Percentiles rank a stretch among this genome's conserved stretches.
Conservation (phyloP, 306 rosid species). For the Datisca glomerata region DNA sequence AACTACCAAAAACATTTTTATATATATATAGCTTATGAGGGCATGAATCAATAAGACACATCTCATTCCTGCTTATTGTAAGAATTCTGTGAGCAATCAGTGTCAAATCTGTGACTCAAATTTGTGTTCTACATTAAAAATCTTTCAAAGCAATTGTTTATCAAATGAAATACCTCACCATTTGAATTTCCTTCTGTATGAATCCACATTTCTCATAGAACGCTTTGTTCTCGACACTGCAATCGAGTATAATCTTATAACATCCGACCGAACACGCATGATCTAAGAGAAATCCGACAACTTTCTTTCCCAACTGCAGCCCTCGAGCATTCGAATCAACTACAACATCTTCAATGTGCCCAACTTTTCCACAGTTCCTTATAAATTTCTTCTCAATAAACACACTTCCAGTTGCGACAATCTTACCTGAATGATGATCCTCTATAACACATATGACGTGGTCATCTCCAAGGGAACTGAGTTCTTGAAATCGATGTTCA, state of each 20-base stretch:
- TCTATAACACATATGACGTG: constrained; percentile 56
- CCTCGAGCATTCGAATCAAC: constrained; percentile 61
- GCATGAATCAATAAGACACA: too few species aligned
- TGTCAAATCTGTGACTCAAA: too few species aligned
- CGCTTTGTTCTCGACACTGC: constrained; percentile 36
- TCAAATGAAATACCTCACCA: constrained; percentile 64
- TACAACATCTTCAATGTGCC: constrained; percentile 71
- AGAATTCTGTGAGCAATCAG: too few species aligned
- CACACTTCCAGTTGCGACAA: constrained; percentile 56
- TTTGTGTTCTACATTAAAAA: too few species aligned
- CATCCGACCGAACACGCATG: constrained; percentile 59
- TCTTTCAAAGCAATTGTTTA: too few species aligned
- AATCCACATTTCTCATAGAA: constrained; percentile 80
- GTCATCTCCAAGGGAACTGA: constrained; percentile 43
- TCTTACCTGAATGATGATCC: constrained; percentile 37
- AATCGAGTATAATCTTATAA: constrained; percentile 77
- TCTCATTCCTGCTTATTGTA: too few species aligned
- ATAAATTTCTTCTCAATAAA: constrained; percentile 52
- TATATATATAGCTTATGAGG: too few species aligned
- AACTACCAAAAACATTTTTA: too few species aligned
- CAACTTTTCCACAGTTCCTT: constrained; percentile 67
- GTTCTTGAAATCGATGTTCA: constrained; percentile 49
- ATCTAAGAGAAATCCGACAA: constrained; percentile 41
- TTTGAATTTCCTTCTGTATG: constrained; percentile 44
- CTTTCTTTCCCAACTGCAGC: constrained; percentile 35